Conservation (phyloP, 768 basidiomycete species). For the Collybia mongolica region DNA sequence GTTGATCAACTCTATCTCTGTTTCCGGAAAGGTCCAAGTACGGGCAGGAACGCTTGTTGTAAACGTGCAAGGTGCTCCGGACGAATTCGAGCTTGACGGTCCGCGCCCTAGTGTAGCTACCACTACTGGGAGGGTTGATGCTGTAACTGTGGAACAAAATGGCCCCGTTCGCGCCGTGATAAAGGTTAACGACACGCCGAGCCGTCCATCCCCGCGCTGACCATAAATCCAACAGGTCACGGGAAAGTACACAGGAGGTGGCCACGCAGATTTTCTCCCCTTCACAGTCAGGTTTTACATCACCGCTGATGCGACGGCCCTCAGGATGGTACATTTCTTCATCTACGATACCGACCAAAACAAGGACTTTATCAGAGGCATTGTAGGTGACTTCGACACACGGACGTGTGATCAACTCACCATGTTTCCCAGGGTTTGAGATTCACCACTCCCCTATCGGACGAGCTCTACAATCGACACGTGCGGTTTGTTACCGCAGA, state of each 20-base stretch:
- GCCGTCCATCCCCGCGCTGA: neutral
- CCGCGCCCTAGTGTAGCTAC: conserved; percentile 18
- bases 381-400: conserved; percentile 14
- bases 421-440: conserved; percentile 23
- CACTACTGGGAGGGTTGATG: conserved; percentile 24
- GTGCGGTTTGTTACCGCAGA: conserved; percentile 30
- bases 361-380: conserved; percentile 36
- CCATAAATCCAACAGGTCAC: conserved; percentile 22
- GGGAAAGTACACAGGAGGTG: conserved; percentile 31
- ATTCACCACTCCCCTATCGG: conserved; percentile 31
- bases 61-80: conserved; percentile 30
- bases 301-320: conserved; percentile 27
- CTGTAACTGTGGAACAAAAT: conserved; percentile 31
- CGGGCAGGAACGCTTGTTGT: conserved; percentile 28
- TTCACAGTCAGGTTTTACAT: conserved; percentile 36
- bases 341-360: conserved; percentile 36
- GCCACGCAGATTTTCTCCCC: conserved; percentile 31
- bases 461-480: conserved; percentile 33
- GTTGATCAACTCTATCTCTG: conserved; percentile 27
- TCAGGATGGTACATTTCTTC: conserved; percentile 36
- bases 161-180: conserved; percentile 36
- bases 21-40: conserved; percentile 25
- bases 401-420: no score
- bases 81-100: conserved; percentile 28
- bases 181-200: conserved; percentile 19